A percentile compares a stretch with the other conserved stretches of the same genome.
Conservation (phyloP, 495 filamentous ascomycete species). For the Cudoniella acicularis region DNA sequence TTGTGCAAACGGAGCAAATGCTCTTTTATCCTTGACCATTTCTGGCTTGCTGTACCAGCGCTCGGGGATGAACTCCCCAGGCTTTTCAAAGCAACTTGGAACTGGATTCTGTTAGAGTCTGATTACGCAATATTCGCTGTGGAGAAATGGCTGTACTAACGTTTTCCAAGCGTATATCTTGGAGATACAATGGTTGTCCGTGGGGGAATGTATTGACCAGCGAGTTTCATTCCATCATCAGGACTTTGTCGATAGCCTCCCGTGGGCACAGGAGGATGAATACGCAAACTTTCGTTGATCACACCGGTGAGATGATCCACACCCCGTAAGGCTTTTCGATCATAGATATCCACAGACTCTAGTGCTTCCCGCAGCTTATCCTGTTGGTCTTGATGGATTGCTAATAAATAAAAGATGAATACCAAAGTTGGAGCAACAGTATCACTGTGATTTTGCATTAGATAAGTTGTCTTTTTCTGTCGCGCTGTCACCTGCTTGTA, state of each 20-base stretch:
- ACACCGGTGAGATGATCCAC: slow-evolving; percentile 26
- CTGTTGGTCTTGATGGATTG: background rate
- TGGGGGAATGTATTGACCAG: slow-evolving; percentile 37
- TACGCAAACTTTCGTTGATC: slow-evolving; percentile 45
- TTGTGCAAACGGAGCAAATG: slow-evolving; percentile 35
- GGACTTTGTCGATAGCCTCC: slow-evolving; percentile 33
- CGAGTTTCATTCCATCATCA: slow-evolving; percentile 35
- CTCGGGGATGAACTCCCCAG: slow-evolving; percentile 40
- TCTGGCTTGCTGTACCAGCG: slow-evolving; percentile 38
- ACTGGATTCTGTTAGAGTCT: background rate
- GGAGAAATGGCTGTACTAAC: too few species aligned
- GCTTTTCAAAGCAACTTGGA: slow-evolving; percentile 25
- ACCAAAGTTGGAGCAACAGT: background rate
- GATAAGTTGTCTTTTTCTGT: too few species aligned
- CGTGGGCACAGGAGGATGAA: slow-evolving; percentile 38
- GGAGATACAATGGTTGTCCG: slow-evolving; percentile 6
- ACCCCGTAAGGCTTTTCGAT: slow-evolving; percentile 12
- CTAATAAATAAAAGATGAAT: background rate
- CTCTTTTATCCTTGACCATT: slow-evolving; percentile 31
- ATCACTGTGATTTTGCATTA: background rate
- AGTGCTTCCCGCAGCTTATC: background rate
- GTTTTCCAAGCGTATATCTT: background rate
- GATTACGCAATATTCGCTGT: too few species aligned
- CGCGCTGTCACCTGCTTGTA: too few species aligned
- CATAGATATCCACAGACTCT: slow-evolving; percentile 4